phyloP scores from a whole-genome alignment of 257 asterid species.

The Solanum pinnatisectum region DNA sequence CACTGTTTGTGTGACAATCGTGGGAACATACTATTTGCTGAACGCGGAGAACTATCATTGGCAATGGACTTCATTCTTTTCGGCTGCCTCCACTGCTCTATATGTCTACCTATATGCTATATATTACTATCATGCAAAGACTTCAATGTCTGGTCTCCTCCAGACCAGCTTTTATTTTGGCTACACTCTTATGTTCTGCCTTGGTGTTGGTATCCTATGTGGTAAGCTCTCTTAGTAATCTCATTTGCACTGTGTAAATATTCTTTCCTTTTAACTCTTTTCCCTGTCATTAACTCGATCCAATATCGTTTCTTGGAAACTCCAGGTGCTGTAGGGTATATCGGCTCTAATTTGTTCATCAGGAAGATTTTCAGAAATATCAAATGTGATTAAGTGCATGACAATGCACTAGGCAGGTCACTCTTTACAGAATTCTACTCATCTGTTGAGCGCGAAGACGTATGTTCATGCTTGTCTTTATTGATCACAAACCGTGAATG shows the following conservation, averaged over 20 bases:
- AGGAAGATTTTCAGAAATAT: constrained; percentile 39
- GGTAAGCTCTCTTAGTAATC: constrained; percentile 27
- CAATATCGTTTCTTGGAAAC: neutral
- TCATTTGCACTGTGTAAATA: neutral
- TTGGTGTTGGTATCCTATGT: constrained; percentile 66
- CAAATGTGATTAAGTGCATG: constrained; percentile 31
- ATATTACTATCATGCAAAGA: constrained; percentile 62
- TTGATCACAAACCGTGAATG: neutral
- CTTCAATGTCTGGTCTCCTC: constrained; percentile 74
- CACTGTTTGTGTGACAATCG: constrained; percentile 70
- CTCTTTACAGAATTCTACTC: neutral
- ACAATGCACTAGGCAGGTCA: neutral
- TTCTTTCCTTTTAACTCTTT: neutral
- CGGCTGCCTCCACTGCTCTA: constrained; percentile 73
- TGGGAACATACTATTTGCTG: constrained; percentile 76
- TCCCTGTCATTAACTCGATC: neutral
- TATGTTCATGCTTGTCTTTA: neutral
- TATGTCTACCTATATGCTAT: constrained; percentile 64
- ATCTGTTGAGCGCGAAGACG: neutral
- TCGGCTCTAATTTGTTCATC: constrained; percentile 36
- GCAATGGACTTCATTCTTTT: constrained; percentile 80
- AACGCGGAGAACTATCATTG: constrained; percentile 79
- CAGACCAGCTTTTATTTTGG: constrained; percentile 85
- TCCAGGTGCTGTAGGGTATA: constrained; percentile 41
- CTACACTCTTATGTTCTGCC: constrained; percentile 72